Evolutionary conservation across 139 green algal species (phyloP).

Genomic region (Asterochloris sp.): DNA sequence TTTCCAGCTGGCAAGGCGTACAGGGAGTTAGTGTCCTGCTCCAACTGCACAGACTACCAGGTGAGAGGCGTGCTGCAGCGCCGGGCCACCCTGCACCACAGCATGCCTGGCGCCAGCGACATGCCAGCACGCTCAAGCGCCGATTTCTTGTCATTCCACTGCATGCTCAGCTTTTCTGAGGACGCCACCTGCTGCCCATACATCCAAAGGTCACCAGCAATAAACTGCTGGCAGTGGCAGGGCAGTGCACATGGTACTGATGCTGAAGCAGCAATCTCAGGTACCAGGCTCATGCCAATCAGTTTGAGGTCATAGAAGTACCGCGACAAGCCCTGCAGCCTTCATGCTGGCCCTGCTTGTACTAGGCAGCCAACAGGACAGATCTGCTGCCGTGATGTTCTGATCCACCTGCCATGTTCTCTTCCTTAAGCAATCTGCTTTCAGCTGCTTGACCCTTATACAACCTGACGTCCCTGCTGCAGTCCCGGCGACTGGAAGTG

Average conservation of each 20-base stretch:
- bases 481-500: constrained; percentile 85
- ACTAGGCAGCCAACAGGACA: not conserved
- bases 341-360: not conserved
- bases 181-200: not conserved
- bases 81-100: not conserved
- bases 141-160: not conserved
- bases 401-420: not conserved
- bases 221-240: not conserved
- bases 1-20: constrained; percentile 90
- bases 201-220: not conserved
- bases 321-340: not conserved
- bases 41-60: constrained; percentile 97
- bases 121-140: not conserved
- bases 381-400: not conserved
- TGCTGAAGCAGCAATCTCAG: not conserved
- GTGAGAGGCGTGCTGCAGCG: constrained; percentile 7
- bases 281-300: not conserved
- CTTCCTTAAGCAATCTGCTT: too few relatives aligned
- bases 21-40: constrained; percentile 97
- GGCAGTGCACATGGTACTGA: not conserved
- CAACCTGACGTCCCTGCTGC: not conserved
- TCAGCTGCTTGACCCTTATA: not conserved
- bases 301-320: not conserved
- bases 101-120: not conserved
- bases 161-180: not conserved